phyloP scores from a whole-genome alignment of 352 stramenopile genomes.

The Nothophytophthora sp. region DNA sequence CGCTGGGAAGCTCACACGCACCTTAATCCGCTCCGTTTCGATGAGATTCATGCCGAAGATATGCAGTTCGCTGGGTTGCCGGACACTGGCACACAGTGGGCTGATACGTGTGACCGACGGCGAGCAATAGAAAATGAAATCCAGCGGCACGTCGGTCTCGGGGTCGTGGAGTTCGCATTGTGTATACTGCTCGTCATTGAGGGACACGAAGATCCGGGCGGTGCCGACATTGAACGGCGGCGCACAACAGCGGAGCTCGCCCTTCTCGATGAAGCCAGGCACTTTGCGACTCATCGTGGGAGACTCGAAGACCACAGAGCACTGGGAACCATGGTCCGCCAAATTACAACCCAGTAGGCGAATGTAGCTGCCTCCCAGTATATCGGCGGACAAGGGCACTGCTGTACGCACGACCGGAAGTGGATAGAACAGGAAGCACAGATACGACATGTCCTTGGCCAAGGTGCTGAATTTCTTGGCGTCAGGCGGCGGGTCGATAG shows the following conservation, averaged over 20 bases:
- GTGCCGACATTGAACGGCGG: constrained; percentile 63
- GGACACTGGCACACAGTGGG: constrained; percentile 57
- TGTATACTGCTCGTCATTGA: constrained; percentile 80
- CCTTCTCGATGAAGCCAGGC: constrained; percentile 65
- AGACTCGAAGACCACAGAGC: constrained; percentile 65
- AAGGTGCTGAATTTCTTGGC: constrained; percentile 18
- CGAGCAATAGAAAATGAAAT: constrained; percentile 80
- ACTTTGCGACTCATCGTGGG: constrained; percentile 57
- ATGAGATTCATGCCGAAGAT: constrained; percentile 74
- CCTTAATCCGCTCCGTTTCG: constrained; percentile 75
- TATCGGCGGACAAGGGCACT: constrained; percentile 64
- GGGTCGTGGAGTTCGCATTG: constrained; percentile 63
- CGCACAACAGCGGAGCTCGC: constrained; percentile 62
- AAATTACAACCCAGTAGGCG: constrained; percentile 59
- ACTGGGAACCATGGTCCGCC: constrained; percentile 63
- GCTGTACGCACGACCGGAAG: constrained; percentile 48
- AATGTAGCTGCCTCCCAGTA: constrained; percentile 65
- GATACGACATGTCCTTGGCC: constrained; percentile 59
- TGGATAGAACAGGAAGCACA: constrained; percentile 81
- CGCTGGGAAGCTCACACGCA: constrained; percentile 39
- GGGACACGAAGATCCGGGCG: constrained; percentile 58
- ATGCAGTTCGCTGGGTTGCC: constrained; percentile 43
- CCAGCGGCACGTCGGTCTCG: constrained; percentile 35
- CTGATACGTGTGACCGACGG: constrained; percentile 54
- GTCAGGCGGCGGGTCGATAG: constrained; percentile 7